Evolutionary conservation across 1,284 basidiomycete species (phyloP).

Genomic region (Pascua guehoae): DNA sequence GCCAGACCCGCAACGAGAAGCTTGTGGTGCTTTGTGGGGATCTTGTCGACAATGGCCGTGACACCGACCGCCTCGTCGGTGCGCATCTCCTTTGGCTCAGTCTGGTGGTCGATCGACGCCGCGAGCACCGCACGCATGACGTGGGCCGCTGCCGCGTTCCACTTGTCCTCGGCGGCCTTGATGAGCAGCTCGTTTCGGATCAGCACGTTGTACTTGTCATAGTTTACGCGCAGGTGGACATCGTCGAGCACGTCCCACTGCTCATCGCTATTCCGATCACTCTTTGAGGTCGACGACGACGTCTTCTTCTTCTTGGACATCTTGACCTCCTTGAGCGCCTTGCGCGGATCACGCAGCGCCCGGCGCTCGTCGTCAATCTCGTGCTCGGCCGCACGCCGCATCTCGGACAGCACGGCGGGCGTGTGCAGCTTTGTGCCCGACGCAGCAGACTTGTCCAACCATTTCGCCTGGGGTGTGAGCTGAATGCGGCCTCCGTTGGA

Average conservation of each 20-base stretch:
- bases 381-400: slow-evolving; percentile 5
- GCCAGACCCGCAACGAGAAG: slow-evolving; percentile 31
- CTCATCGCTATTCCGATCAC: slow-evolving; percentile 10
- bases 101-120: slow-evolving; percentile 60
- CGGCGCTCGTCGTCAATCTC: slow-evolving; percentile 28
- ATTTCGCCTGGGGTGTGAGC: slow-evolving; percentile 20
- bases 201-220: slow-evolving; percentile 80
- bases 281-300: neutral
- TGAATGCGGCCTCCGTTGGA: neutral
- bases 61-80: slow-evolving; percentile 27
- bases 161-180: slow-evolving; percentile 68
- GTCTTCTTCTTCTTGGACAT: slow-evolving; percentile 8
- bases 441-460: slow-evolving; percentile 18
- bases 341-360: slow-evolving; percentile 29
- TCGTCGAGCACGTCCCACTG: slow-evolving; percentile 15
- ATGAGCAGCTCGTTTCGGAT: slow-evolving; percentile 82
- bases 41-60: slow-evolving; percentile 31
- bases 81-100: slow-evolving; percentile 46
- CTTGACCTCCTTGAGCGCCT: slow-evolving; percentile 25
- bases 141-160: slow-evolving; percentile 66
- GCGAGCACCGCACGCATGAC: slow-evolving; percentile 70
- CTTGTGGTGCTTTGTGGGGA: slow-evolving; percentile 25
- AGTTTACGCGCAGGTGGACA: slow-evolving; percentile 60
- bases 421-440: slow-evolving; percentile 43
- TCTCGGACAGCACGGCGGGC: slow-evolving; percentile 43